Evolutionary conservation across 768 basidiomycete genomes (phyloP), one percentile per base, ranked within the genome.

Genomic region (Leccinum variicolor): DNA sequence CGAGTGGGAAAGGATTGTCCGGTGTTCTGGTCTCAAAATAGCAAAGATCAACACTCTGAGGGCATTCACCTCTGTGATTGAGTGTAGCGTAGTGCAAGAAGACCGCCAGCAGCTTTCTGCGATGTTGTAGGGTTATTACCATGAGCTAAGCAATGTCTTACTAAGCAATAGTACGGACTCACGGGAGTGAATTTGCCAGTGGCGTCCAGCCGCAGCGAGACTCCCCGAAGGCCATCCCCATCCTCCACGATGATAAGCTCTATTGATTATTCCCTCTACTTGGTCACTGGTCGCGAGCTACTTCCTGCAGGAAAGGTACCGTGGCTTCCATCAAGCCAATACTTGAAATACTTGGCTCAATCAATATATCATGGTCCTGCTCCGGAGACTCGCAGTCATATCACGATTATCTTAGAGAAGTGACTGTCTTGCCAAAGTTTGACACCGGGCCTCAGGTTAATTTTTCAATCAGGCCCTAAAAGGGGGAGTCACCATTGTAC

Each of bases 401-500:
- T 75, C 77, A 82, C 46, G 77, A 87, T 64, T 85, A 81, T 33
- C 77, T 96, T 39, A 39, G 17, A 39, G 36, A n/a, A 8, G 36
- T 39, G 21, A 46, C 21, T 21, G 45, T 46, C 45, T 13, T 46
- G 21, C 45, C 34, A 11, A 23, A 46, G 3, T 6, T 14, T 46
- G 13, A 10, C 21, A 11, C 58, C 89, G 91, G 79, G 83, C 19
- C 10, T 55, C 17, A 19, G 6, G 19, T 21, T 61, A 29, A 60
- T 23, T 14, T 31, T 50, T 31, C 29, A 13, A 36, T 9, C 59
- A 94, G 92, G 80, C 93, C 2, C 76, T 96, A 15, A 76, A 84
- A 67, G 94, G 94, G 10, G 94, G 94, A 3, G 93, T 96, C 1
- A 94, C 92, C 1, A 67, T 95, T 49, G 92, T 97, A 5, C 95